Base-by-base conservation (phyloP, 2,329 filamentous ascomycete species). In the Pseudomassariella vexata region DNA sequence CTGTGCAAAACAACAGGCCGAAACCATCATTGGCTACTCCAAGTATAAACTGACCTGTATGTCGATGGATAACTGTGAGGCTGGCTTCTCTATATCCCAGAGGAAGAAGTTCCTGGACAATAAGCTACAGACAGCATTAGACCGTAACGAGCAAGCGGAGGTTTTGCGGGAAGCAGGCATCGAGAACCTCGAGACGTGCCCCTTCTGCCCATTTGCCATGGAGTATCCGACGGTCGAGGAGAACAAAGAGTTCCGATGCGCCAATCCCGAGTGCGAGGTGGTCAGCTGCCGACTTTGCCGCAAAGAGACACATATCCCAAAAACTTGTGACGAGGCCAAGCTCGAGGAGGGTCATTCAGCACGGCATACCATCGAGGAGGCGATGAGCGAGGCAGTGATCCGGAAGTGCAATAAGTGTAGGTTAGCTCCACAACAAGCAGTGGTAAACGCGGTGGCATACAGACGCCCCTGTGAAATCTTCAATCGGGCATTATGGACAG, bases 171-270 rank as follows among this genome's bases (percentile, higher is more conserved):
- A 75, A 39, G 84, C 85, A 1, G 75, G 70, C 0, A 70, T 94
- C 21, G 77, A 87, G 24, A 76, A 80, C 39, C 70, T 94, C 2
- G 82, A 74, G 19, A 76, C 73, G 19, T 94, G 87, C 44, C 85
- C 86, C 0, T 92, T 88, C 49, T 94, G 87, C 53, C 78, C 84
- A 15, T 94, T 76, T 60, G 85, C 84, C 24, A 83, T 79, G 20
- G 82, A 87, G 37, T 84, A 77, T 41, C 76, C 75, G 0, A 73
- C 83, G 0, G 59, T 82, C 2, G 75, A 82, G 12, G 59, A 74
- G 12, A 71, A 90, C 52, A 78, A 70, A 38, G 82, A 89, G 48
- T 94, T 94, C 41, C 65, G 67, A 4, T 94, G 87, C 56, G 63
- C 73, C 32, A 80, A 78, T 35, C 66, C 70, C 0, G 69, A 75